phyloP scores from a whole-genome alignment of 805 yeast species.

The Pichia ethanolica region DNA sequence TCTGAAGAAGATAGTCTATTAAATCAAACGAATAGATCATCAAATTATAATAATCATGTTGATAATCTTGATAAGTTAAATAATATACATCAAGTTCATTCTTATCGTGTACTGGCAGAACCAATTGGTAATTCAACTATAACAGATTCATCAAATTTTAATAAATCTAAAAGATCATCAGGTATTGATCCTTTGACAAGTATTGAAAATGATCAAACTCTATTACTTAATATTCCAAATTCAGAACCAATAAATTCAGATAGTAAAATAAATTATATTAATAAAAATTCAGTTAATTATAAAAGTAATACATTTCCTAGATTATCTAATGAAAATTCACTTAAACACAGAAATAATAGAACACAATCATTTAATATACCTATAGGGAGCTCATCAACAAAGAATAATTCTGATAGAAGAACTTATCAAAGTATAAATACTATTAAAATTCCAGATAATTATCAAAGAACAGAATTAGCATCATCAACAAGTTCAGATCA shows the following conservation, averaged over 20 bases:
- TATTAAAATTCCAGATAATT: slow-evolving; percentile 24
- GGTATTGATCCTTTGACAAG: slow-evolving; percentile 3
- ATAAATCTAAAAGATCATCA: not conserved
- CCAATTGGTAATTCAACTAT: not conserved
- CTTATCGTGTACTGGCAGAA: slow-evolving; percentile 4
- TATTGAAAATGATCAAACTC: not conserved
- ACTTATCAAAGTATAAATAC: slow-evolving; percentile 23
- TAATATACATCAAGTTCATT: not conserved
- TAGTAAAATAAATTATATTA: too few species aligned
- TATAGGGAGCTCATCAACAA: not conserved
- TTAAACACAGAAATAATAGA: not conserved
- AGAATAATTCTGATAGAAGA: slow-evolving; percentile 14
- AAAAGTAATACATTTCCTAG: slow-evolving; percentile 4
- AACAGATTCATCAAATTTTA: not conserved
- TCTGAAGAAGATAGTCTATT: not conserved
- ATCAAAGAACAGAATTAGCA: slow-evolving; percentile 15
- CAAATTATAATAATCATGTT: not conserved
- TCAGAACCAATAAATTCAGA: not conserved
- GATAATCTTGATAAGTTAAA: not conserved
- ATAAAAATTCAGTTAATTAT: not conserved
- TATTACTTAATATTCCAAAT: not conserved
- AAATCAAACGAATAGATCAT: too few species aligned
- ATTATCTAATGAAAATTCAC: not conserved
- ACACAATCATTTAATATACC: not conserved
- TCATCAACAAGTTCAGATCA: not conserved